phyloP scores from a whole-genome alignment of 208 protist species.

The Crithidia sp. region DNA sequence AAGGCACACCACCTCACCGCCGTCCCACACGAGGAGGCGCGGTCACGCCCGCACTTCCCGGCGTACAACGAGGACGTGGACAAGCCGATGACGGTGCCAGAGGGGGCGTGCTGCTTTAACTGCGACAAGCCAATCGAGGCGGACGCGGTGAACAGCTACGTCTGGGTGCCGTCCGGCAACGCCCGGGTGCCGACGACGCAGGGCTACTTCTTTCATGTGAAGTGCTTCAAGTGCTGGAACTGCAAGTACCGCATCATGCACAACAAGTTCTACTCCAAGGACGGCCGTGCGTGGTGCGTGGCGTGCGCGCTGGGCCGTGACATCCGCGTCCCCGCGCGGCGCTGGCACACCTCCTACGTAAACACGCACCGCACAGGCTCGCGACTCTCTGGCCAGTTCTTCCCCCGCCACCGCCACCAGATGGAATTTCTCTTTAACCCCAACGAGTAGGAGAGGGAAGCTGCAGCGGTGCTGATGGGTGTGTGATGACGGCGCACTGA shows the following conservation, averaged over 20 bases:
- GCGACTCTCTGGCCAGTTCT: slow-evolving; percentile 81
- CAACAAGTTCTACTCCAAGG: slow-evolving; percentile 93
- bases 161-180: slow-evolving; percentile 90
- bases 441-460: slow-evolving; percentile 50
- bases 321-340: slow-evolving; percentile 77
- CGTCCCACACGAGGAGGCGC: slow-evolving; percentile 79
- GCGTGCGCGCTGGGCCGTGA: slow-evolving; percentile 86
- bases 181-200: slow-evolving; percentile 79
- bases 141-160: slow-evolving; percentile 82
- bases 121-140: slow-evolving; percentile 74
- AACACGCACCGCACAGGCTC: slow-evolving; percentile 90
- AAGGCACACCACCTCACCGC: slow-evolving; percentile 89
- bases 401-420: slow-evolving; percentile 84
- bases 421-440: slow-evolving; percentile 90
- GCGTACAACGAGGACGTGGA: slow-evolving; percentile 90
- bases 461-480: background rate
- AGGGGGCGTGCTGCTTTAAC: slow-evolving; percentile 84
- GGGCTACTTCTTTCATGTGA: slow-evolving; percentile 92
- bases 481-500: background rate
- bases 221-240: slow-evolving; percentile 91
- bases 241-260: slow-evolving; percentile 88
- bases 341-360: slow-evolving; percentile 91
- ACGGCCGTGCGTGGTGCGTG: slow-evolving; percentile 83
- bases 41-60: slow-evolving; percentile 81
- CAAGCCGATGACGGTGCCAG: slow-evolving; percentile 76